These are phyloP conservation scores for Paramecium sexaurelia DNA, from an alignment of 73 alveolate genomes.

Conservation along the genomic window DNA sequence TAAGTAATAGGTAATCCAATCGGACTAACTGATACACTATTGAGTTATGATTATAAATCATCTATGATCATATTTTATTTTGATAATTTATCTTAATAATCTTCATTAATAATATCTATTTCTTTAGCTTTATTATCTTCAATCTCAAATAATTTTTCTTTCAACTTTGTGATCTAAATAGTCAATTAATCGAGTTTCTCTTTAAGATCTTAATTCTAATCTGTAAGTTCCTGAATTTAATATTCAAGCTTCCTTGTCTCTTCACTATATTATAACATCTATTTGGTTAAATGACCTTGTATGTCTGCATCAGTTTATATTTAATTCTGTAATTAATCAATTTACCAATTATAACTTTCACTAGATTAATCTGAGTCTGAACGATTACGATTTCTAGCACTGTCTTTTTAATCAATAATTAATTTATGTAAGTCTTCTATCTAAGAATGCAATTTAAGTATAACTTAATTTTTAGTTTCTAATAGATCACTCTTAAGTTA, in stretches of 20 bases:
- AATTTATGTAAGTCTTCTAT: neutral
- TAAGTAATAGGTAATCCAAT: neutral
- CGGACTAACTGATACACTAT: neutral
- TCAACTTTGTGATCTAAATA: neutral
- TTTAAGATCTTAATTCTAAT: neutral
- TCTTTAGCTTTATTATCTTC: neutral
- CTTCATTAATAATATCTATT: slow-evolving; percentile 11
- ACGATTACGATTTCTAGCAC: neutral
- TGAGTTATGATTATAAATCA: neutral
- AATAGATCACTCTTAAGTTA: neutral
- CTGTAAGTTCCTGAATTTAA: neutral
- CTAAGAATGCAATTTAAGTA: neutral
- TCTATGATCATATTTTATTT: slow-evolving; percentile 32
- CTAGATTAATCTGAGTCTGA: neutral
- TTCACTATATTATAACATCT: neutral
- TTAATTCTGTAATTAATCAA: neutral
- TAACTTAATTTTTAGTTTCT: neutral
- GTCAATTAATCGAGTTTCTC: neutral
- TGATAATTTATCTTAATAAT: slow-evolving; percentile 11
- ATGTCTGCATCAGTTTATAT: neutral
- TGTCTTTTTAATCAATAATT: neutral
- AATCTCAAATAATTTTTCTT: neutral
- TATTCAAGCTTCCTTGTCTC: neutral
- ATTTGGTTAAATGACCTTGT: neutral
- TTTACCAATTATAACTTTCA: neutral